These are phyloP conservation scores for Acer yangbiense DNA, from an alignment of 345 rosid genomes.

Conservation along the genomic window DNA sequence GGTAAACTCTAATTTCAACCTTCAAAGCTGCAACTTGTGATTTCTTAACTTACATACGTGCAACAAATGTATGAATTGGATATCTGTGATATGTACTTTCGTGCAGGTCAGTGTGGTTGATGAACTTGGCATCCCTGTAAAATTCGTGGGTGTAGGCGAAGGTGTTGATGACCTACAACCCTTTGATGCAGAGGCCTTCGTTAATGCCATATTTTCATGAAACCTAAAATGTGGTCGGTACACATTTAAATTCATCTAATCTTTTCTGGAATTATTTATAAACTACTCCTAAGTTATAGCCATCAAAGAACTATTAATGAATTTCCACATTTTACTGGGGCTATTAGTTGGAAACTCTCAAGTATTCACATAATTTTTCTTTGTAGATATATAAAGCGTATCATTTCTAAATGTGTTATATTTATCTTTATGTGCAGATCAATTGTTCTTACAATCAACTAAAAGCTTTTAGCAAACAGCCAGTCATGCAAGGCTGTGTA, in stretches of 20 bases:
- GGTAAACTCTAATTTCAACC: conserved; percentile 42
- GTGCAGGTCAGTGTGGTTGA: conserved; percentile 91
- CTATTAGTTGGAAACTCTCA: neutral
- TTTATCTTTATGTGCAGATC: neutral
- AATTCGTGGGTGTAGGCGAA: conserved; percentile 97
- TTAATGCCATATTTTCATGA: conserved; percentile 82
- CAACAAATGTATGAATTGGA: neutral
- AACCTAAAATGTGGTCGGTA: conserved; percentile 13
- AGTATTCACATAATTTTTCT: too few relatives aligned
- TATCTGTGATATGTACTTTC: neutral
- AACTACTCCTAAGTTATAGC: neutral
- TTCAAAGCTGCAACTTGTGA: neutral
- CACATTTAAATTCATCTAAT: neutral
- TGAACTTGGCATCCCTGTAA: conserved; percentile 90
- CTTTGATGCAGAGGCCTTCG: conserved; percentile 84
- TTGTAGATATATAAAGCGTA: neutral
- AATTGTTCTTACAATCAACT: neutral
- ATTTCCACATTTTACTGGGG: neutral
- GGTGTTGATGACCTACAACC: conserved; percentile 93
- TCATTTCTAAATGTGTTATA: too few relatives aligned
- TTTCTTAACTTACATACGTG: neutral
- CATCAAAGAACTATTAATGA: neutral
- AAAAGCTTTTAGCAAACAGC: neutral
- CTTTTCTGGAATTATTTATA: neutral
- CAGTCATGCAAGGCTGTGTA: too few relatives aligned